A percentile compares a stretch with the other conserved stretches of the same genome.
phyloP scores from a whole-genome alignment of 805 yeast genomes.

The Yamadazyma nakazawae region DNA sequence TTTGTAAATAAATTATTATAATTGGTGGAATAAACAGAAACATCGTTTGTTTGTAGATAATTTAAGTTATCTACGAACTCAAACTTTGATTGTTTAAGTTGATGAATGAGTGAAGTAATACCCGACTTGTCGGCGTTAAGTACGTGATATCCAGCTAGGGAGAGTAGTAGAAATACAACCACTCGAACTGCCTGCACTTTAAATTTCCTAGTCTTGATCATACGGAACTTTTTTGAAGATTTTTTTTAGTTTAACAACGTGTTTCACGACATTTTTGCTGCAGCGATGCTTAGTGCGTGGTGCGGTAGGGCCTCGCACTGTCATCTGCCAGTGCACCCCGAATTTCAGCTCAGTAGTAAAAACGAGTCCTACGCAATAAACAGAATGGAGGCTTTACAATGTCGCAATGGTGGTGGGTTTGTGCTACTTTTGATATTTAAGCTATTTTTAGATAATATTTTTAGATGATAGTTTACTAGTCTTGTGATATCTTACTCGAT shows the following conservation, averaged over 20 bases:
- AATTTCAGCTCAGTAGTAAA: too few species aligned
- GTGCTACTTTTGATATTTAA: too few species aligned
- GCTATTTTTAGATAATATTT: too few species aligned
- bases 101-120: neutral
- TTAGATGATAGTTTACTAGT: too few species aligned
- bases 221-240: neutral
- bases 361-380: too few species aligned
- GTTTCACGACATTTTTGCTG: neutral
- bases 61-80: slow-evolving; percentile 2
- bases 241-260: neutral
- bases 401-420: too few species aligned
- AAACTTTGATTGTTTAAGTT: neutral
- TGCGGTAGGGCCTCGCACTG: neutral
- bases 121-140: neutral
- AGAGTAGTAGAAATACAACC: neutral
- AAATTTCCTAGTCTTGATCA: neutral
- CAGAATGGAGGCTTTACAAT: too few species aligned
- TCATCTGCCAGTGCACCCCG: too few species aligned
- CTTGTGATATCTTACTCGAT: too few species aligned
- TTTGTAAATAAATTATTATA: slow-evolving; percentile 10
- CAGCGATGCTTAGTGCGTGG: neutral
- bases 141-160: neutral
- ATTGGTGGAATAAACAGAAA: slow-evolving; percentile 3
- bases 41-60: neutral
- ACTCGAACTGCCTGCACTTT: neutral